Evolutionary conservation across 768 basidiomycete species (phyloP).

Genomic region (Candolleomyces eurysporus): DNA sequence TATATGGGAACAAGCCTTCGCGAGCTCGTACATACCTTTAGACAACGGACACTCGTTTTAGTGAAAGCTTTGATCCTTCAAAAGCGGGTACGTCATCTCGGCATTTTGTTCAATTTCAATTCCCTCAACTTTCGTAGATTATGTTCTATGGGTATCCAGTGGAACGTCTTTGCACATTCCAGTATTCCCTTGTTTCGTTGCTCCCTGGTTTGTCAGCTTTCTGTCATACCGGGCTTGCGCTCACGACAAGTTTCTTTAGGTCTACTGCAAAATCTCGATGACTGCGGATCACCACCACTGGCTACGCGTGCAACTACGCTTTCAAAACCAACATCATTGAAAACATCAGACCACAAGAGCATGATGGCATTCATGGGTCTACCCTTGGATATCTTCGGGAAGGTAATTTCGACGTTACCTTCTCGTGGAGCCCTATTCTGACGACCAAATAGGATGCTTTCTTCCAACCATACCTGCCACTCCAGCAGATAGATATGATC

Average conservation of each 20-base stretch:
- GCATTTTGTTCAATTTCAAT: background rate
- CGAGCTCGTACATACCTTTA: constrained; percentile 90
- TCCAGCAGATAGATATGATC: constrained; percentile 92
- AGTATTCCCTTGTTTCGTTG: constrained; percentile 94
- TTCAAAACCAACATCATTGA: constrained; percentile 70
- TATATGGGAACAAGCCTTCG: constrained; percentile 85
- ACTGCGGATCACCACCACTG: constrained; percentile 87
- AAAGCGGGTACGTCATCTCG: constrained; percentile 62
- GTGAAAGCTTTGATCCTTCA: constrained; percentile 94
- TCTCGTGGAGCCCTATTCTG: background rate
- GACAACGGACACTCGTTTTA: constrained; percentile 89
- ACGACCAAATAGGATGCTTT: constrained; percentile 68
- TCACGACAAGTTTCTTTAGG: constrained; percentile 42
- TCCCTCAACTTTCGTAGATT: constrained; percentile 49
- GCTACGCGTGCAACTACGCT: constrained; percentile 59
- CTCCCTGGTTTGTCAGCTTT: constrained; percentile 64
- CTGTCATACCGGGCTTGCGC: background rate
- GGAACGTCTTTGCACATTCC: constrained; percentile 93
- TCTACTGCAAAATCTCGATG: constrained; percentile 84
- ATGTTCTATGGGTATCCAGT: constrained; percentile 98
- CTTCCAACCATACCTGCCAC: constrained; percentile 95
- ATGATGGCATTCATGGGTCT: constrained; percentile 90
- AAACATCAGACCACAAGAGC: constrained; percentile 87
- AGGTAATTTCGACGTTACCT: constrained; percentile 41
- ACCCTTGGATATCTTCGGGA: constrained; percentile 92